Evolutionary conservation across 306 rosid genomes (phyloP).

Genomic region (Vigna mungo): DNA sequence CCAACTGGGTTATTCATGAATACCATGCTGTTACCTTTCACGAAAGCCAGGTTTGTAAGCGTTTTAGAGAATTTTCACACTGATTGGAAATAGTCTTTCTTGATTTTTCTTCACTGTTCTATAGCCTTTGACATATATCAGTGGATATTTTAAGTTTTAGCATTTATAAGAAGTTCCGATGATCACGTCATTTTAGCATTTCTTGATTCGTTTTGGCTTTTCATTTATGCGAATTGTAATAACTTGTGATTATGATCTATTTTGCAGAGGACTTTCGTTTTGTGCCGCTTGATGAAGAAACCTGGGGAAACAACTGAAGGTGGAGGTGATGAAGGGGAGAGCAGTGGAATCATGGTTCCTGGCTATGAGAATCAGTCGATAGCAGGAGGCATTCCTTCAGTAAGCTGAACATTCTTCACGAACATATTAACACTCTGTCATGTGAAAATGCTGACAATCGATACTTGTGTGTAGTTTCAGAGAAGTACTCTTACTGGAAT

Average conservation of each 20-base stretch:
- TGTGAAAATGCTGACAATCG: conserved; percentile 18
- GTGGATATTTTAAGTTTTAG: too few species aligned
- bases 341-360: conserved; percentile 32
- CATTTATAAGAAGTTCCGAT: too few species aligned
- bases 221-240: conserved; percentile 3
- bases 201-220: neutral
- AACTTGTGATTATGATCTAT: conserved; percentile 19
- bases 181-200: too few species aligned
- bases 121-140: neutral
- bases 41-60: conserved; percentile 48
- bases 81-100: neutral
- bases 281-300: conserved; percentile 58
- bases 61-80: neutral
- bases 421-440: neutral
- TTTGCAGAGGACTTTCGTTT: conserved; percentile 57
- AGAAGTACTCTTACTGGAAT: neutral
- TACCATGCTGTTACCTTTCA: conserved; percentile 46
- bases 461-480: conserved; percentile 40
- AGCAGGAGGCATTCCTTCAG: conserved; percentile 37
- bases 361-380: conserved; percentile 28
- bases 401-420: conserved; percentile 43
- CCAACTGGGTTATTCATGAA: conserved; percentile 74
- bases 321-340: conserved; percentile 46
- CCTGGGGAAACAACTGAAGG: conserved; percentile 40
- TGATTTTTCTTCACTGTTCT: neutral